Percentiles rank a stretch among this genome's conserved stretches.
These are phyloP conservation scores for Eucalyptus regnans DNA, from an alignment of 345 rosid species.

Conservation along the genomic window DNA sequence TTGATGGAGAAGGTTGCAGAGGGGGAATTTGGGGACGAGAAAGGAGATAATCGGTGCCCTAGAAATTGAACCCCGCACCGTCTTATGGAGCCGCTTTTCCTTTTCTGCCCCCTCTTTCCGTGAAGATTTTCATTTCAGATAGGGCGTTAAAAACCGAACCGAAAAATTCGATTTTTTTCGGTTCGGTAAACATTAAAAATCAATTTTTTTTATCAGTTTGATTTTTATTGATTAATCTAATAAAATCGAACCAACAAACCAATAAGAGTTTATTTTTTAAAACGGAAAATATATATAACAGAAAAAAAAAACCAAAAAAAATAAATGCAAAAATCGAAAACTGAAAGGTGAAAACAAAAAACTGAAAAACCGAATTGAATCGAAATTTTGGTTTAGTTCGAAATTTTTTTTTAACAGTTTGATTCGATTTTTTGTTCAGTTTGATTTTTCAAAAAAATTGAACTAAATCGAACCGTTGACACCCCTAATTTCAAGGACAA, in stretches of 20 bases:
- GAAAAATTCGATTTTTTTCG: no score
- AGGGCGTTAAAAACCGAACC: accelerated
- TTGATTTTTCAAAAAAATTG: accelerated
- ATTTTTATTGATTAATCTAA: accelerated
- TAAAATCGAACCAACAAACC: accelerated
- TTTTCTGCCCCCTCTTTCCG: not conserved
- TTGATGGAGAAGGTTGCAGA: not conserved
- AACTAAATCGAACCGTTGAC: accelerated
- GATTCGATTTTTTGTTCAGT: accelerated
- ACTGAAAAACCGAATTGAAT: accelerated
- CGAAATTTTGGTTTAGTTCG: accelerated
- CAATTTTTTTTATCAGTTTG: accelerated
- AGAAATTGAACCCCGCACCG: not conserved
- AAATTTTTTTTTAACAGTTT: accelerated
- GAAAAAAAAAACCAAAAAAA: accelerated
- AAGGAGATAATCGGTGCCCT: not conserved
- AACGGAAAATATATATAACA: accelerated
- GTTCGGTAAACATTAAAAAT: accelerated
- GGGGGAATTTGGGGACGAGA: not conserved
- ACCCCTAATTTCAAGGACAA: accelerated
- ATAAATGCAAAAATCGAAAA: accelerated
- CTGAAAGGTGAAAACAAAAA: accelerated
- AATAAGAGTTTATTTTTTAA: accelerated
- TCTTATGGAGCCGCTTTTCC: not conserved
- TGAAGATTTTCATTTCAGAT: not conserved